Evolutionary conservation across 805 yeast genomes (phyloP), one percentile per base, ranked within the genome.

Genomic region (Hanseniaspora valbyensis): DNA sequence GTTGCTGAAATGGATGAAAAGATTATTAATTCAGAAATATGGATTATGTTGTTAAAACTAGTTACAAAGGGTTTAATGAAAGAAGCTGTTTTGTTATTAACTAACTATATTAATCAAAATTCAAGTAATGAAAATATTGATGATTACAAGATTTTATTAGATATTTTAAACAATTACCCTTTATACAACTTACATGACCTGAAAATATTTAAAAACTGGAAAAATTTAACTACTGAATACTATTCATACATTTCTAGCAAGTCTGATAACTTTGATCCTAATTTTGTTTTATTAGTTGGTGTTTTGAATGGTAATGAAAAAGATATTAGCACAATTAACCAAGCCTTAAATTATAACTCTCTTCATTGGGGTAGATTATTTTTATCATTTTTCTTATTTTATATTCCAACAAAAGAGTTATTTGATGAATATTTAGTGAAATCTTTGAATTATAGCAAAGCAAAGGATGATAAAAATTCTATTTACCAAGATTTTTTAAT

Each of bases 361-460:
- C 19, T n/a, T 4, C 32, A 44, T 13, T 46, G 50, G 50, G 42
- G 37, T 14, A 41, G 43, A 39, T 6, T 16, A 16, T 46, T 46
- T 24, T 29, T 46, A 30, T 38, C 44, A 7, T 68, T 79, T n/a
- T 60, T 77, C 9, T 64, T 80, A 34, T 84, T 69, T 59, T 80
- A 79, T 58, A 71, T 82, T 64, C 87, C 78, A 57, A 70, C 77
- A 4, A 48, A 59, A 10, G 68, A 69, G 33, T 58, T 75, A 25
- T 54, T 73, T 1, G 54, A 55, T 13, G 75, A 76, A 54, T 72
- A 74, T 57, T 55, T 71, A 43, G 57, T 66, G 30, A 50, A 66
- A 10, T 60, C 76, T 2, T 53, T 67, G 12, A 54, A 59, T 14
- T 56, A 58, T 2, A 63, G 18, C 13, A 21, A 32, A 5, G 28